Evolutionary conservation across 148 eudicot species (phyloP).

Genomic region (Rheum nobile): DNA sequence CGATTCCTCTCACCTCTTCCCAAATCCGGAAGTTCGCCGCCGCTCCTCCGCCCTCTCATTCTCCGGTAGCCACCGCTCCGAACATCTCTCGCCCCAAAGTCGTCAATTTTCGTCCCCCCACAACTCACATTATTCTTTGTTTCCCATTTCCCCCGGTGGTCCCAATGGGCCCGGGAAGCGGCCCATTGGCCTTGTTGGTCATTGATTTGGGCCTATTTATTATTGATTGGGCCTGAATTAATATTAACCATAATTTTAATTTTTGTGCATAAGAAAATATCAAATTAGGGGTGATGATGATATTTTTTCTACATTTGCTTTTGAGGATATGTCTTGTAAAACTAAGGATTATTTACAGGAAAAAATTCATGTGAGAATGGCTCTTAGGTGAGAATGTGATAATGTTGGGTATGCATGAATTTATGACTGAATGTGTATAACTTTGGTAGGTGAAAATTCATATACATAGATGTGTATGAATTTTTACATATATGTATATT

Average conservation of each 20-base stretch:
- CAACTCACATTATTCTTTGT: neutral
- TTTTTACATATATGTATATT: too few species aligned
- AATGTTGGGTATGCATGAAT: too few species aligned
- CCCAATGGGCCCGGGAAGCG: neutral
- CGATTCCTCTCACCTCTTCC: neutral
- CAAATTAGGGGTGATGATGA: neutral
- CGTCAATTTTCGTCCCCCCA: constrained; percentile 12
- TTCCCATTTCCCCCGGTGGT: neutral
- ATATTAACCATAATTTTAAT: neutral
- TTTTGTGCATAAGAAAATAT: neutral
- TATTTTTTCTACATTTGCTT: neutral
- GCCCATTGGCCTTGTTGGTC: neutral
- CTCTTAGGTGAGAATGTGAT: too few species aligned
- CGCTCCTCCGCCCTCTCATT: constrained; percentile 1
- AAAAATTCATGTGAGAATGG: too few species aligned
- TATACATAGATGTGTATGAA: too few species aligned
- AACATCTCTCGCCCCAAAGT: constrained; percentile 40
- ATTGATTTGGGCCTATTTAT: neutral
- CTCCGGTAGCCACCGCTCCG: neutral
- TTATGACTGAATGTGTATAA: too few species aligned
- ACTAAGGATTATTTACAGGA: too few species aligned
- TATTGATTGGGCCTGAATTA: neutral
- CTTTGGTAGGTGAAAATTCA: too few species aligned
- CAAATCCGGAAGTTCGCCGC: neutral
- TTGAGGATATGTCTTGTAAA: neutral